Base-by-base conservation (phyloP, 176 grass and related monocot species). In the Zoysia japonica region DNA sequence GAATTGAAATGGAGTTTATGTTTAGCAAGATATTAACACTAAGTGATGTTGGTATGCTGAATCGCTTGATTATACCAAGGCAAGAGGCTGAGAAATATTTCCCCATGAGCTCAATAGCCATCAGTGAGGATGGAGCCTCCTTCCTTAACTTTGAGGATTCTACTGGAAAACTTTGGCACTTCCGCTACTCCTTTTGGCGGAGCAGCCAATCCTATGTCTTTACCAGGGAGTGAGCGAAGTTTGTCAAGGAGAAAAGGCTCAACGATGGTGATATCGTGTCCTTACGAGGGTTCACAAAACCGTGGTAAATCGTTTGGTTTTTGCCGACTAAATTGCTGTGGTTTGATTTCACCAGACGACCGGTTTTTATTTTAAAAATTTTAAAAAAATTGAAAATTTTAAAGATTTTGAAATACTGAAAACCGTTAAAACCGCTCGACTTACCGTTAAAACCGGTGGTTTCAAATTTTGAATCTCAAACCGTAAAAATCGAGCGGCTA, bases 141-240 rank as follows among this genome's bases (percentile, higher is more conserved):
- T 43, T 61, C 11, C 55, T 78, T 10, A n/a, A 2, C n/a, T 65
- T 78, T 40, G 35, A 78, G 45, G 75, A 78, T 4, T 63, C 75
- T 8, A 38, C 7, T 11, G 60, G 45, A 5, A 36, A 28, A 14
- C 3, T n/a, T 2, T 65, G 15, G 46, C 0, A 48, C 61, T 78
- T 78, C 9, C 9, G 35, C 35, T 78, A 65, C 47, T 11, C 15
- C 8, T 11, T 40, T 0, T 51, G 75, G 60, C 1, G 3, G 0
- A 41, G 37, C 4, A 77, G 9, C 5, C 17, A n/a, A 5, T 19
- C 35, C 9, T 65, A 65, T 39, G 46, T 65, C 2, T 9, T 78
- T 2, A 65, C 46, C 35, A 78, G 8, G 36, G 46, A 61, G 0
- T 78, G 47, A 60, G 0, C 3, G 10, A 2, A 0, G 7, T 77